phyloP scores from a whole-genome alignment of 2,329 filamentous ascomycete species.

The Colletotrichum sp. region DNA sequence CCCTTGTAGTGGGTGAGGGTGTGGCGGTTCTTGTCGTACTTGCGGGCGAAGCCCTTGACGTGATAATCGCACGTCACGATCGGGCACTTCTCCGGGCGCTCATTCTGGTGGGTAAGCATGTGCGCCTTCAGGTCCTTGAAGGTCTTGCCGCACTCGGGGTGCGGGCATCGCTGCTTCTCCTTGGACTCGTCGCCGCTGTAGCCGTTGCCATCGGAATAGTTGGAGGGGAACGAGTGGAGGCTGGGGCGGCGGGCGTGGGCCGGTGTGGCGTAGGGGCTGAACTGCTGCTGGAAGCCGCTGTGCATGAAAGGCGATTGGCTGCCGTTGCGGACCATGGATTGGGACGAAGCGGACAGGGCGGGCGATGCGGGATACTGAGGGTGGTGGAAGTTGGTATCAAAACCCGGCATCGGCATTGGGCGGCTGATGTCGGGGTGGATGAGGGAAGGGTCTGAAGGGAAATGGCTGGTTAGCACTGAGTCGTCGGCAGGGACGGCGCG shows the following conservation, averaged over 20 bases:
- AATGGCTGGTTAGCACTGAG: constrained; percentile 39
- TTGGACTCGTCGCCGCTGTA: constrained; percentile 68
- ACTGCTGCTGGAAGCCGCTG: constrained; percentile 56
- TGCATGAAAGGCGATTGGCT: constrained; percentile 73
- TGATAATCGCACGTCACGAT: constrained; percentile 93
- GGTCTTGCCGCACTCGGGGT: constrained; percentile 81
- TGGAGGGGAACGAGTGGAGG: constrained; percentile 70
- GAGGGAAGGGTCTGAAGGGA: constrained; percentile 56
- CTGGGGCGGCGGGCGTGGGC: constrained; percentile 66
- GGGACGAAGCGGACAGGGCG: constrained; percentile 62
- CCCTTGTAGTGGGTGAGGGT: constrained; percentile 96
- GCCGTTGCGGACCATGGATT: constrained; percentile 54
- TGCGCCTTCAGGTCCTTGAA: constrained; percentile 95
- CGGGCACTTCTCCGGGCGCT: constrained; percentile 92
- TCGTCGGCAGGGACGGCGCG: constrained; percentile 15
- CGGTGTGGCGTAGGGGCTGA: constrained; percentile 58
- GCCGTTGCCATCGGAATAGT: constrained; percentile 59
- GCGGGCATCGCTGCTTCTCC: constrained; percentile 76
- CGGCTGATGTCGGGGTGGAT: constrained; percentile 61
- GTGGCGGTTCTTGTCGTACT: constrained; percentile 96
- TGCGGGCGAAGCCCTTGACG: constrained; percentile 88
- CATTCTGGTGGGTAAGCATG: constrained; percentile 91
- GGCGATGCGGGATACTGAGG: constrained; percentile 65
- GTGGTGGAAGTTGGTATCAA: constrained; percentile 53
- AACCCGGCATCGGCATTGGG: constrained; percentile 53